phyloP scores from a whole-genome alignment of 1,284 basidiomycete genomes.

The Malassezia psittaci region DNA sequence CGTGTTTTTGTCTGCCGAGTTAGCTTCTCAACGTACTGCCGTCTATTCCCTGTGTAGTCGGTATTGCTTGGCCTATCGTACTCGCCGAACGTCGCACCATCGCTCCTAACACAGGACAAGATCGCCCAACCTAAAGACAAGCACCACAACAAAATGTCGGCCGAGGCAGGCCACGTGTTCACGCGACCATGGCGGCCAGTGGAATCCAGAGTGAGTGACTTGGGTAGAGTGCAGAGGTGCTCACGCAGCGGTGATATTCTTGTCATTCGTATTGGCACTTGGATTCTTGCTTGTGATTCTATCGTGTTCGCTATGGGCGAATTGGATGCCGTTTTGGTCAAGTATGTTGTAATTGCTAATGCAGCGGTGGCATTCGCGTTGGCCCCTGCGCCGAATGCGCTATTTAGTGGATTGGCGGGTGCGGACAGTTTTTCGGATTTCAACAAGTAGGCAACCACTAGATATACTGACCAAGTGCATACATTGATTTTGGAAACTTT shows the following conservation, averaged over 20 bases:
- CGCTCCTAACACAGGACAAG: neutral
- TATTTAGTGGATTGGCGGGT: conserved; percentile 54
- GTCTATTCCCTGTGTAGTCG: neutral
- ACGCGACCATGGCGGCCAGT: conserved; percentile 1
- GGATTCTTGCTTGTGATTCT: conserved; percentile 97
- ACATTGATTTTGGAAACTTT: conserved; percentile 84
- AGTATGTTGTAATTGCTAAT: conserved; percentile 56
- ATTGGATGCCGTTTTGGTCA: conserved; percentile 94
- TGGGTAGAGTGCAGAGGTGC: no score
- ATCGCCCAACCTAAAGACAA: neutral
- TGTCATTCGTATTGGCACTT: conserved; percentile 84
- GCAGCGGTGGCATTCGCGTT: conserved; percentile 79
- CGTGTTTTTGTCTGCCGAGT: neutral
- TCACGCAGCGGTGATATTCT: conserved; percentile 39
- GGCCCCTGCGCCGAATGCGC: conserved; percentile 85
- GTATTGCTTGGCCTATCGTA: neutral
- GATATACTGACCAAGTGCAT: conserved; percentile 19
- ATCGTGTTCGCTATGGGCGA: conserved; percentile 86
- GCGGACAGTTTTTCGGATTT: conserved; percentile 55
- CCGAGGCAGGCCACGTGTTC: conserved; percentile 7
- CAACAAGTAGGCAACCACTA: conserved; percentile 46
- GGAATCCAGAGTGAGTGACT: conserved; percentile 13
- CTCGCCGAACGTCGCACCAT: conserved; percentile 5
- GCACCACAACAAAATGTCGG: neutral
- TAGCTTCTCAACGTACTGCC: neutral